A percentile compares a stretch with the other conserved stretches of the same genome.
phyloP scores from a whole-genome alignment of 129 eudicot species.

The Lactuca sativa region DNA sequence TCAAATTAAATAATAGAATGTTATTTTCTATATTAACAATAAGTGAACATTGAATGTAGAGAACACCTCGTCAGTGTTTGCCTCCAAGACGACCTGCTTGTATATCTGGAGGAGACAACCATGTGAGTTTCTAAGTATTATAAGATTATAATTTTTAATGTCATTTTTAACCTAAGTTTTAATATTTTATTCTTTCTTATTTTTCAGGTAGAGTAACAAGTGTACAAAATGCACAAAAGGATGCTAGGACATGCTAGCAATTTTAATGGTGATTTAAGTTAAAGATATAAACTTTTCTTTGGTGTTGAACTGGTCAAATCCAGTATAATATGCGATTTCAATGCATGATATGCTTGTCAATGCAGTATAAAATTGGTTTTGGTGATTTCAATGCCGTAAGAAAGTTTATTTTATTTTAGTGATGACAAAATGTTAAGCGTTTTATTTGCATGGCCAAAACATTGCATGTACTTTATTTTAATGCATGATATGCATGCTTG shows the following conservation, averaged over 20 bases:
- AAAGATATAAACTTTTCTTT: slow-evolving; percentile 10
- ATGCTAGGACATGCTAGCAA: slow-evolving; percentile 16
- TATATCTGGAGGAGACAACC: slow-evolving; percentile 50
- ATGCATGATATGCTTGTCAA: slow-evolving; percentile 24
- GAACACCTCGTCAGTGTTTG: slow-evolving; percentile 76
- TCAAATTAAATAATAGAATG: too few relatives aligned
- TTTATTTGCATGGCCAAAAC: not conserved
- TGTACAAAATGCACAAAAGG: slow-evolving; percentile 16
- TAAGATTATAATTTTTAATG: not conserved
- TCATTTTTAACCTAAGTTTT: not conserved
- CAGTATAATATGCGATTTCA: slow-evolving; percentile 15
- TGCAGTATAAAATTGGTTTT: slow-evolving; percentile 15
- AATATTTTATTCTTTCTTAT: not conserved
- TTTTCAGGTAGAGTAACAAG: slow-evolving; percentile 35
- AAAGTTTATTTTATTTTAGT: not conserved
- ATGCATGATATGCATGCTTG: not conserved
- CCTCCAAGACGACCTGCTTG: slow-evolving; percentile 91
- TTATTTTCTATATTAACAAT: too few relatives aligned
- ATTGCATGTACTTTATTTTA: not conserved
- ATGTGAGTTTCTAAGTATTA: slow-evolving; percentile 26
- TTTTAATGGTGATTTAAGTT: slow-evolving; percentile 19
- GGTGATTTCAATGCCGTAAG: not conserved
- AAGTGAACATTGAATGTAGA: slow-evolving; percentile 30
- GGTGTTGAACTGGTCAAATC: slow-evolving; percentile 22
- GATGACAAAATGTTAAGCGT: not conserved